phyloP scores from a whole-genome alignment of 2,329 filamentous ascomycete species.

The Fusarium penzigii region DNA sequence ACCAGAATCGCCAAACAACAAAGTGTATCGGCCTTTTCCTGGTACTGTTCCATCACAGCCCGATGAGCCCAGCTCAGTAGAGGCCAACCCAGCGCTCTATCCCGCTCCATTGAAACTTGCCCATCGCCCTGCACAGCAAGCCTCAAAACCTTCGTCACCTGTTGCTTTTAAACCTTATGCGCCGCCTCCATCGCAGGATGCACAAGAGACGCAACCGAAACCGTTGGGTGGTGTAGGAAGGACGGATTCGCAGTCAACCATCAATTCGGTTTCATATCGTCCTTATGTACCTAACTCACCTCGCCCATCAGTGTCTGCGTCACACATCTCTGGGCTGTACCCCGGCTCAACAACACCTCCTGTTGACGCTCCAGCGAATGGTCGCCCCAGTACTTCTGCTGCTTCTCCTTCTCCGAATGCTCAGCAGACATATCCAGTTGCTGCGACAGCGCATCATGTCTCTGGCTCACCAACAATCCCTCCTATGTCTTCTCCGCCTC shows the following conservation, averaged over 20 bases:
- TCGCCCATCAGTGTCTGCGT: constrained; percentile 5
- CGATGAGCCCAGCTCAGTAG: constrained; percentile 12
- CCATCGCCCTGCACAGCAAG: constrained; percentile 24
- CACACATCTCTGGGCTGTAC: background rate
- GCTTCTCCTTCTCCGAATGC: background rate
- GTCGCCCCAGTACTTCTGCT: too few species aligned
- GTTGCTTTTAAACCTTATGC: constrained; percentile 31
- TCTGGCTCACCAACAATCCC: constrained; percentile 12
- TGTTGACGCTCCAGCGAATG: background rate
- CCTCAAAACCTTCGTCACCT: constrained; percentile 7
- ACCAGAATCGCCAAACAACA: constrained; percentile 2
- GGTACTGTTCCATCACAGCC: constrained; percentile 10
- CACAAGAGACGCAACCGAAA: constrained; percentile 9
- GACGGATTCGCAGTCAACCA: constrained; percentile 23
- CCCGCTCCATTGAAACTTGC: constrained; percentile 31
- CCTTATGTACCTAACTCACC: constrained; percentile 31
- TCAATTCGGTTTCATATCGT: constrained; percentile 27
- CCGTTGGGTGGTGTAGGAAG: constrained; percentile 9
- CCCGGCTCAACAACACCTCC: background rate
- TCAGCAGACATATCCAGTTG: background rate
- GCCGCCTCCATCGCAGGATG: constrained; percentile 22
- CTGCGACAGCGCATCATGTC: constrained; percentile 25
- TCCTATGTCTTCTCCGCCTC: constrained; percentile 1
- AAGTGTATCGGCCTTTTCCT: constrained; percentile 20
- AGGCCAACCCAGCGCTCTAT: constrained; percentile 17